Conservation (phyloP, 2,329 filamentous ascomycete genomes). For the Onygenales sp. region DNA sequence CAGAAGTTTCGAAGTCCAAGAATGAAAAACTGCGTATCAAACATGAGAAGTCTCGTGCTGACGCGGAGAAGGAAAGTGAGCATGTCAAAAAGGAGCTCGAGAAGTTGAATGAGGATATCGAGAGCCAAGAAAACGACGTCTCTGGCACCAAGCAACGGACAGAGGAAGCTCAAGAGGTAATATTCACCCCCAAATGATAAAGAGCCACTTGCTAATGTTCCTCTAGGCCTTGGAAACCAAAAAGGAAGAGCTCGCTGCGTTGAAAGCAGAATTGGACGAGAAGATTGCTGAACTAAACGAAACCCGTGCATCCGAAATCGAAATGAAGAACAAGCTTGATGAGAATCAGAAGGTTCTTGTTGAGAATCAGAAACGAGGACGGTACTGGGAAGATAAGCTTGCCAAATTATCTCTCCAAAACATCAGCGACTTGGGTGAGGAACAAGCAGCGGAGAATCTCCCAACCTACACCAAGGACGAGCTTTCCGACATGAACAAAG, state of each 20-base stretch:
- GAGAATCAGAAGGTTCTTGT: constrained; percentile 82
- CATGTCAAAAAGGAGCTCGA: constrained; percentile 63
- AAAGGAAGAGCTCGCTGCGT: constrained; percentile 65
- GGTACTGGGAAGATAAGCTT: constrained; percentile 85
- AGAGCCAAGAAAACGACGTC: constrained; percentile 65
- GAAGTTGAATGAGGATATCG: constrained; percentile 67
- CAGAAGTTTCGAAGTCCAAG: constrained; percentile 82
- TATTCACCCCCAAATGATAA: background rate
- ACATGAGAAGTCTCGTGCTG: constrained; percentile 70
- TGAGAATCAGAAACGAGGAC: constrained; percentile 76
- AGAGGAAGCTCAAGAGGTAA: constrained; percentile 66
- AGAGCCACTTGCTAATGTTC: background rate
- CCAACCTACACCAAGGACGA: constrained; percentile 70
- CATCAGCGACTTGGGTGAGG: constrained; percentile 59
- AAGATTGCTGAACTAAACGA: constrained; percentile 81
- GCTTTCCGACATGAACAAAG: constrained; percentile 54
- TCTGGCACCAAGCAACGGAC: constrained; percentile 63
- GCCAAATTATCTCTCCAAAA: constrained; percentile 76
- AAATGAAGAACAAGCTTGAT: constrained; percentile 97
- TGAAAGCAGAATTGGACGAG: constrained; percentile 81
- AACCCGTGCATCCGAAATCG: constrained; percentile 81
- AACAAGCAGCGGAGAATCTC: constrained; percentile 41
- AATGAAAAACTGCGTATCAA: constrained; percentile 87
- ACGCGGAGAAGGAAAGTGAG: constrained; percentile 70
- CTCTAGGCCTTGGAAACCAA: constrained; percentile 58